These are phyloP conservation scores for Wickerhamiella nectarea DNA, from an alignment of 805 yeast species.

Conservation along the genomic window DNA sequence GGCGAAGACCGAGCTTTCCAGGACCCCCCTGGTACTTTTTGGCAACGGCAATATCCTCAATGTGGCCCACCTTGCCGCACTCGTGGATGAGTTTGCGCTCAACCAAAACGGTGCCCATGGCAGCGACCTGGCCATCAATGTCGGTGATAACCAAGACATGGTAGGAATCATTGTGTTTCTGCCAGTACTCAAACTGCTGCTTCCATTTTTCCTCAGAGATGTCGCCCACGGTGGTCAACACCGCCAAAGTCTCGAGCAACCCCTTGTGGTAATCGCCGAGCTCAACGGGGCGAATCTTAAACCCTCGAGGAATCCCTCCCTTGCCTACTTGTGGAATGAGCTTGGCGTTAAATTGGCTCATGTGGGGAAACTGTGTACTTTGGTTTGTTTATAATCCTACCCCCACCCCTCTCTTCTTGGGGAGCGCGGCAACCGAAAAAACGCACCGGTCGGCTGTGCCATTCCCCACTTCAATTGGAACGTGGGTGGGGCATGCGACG, in stretches of 20 bases:
- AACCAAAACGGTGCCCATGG: constrained; percentile 67
- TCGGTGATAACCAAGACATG: constrained; percentile 57
- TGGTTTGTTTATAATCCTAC: neutral
- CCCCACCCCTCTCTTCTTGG: too few relatives aligned
- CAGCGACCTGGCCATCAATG: constrained; percentile 44
- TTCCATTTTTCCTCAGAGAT: constrained; percentile 40
- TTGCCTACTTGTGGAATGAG: constrained; percentile 21
- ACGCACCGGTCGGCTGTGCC: too few relatives aligned
- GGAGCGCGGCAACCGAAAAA: too few relatives aligned
- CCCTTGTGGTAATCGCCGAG: constrained; percentile 47
- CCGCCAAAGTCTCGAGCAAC: constrained; percentile 47
- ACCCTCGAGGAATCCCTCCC: constrained; percentile 42
- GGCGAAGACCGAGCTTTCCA: constrained; percentile 53
- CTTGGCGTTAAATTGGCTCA: constrained; percentile 15
- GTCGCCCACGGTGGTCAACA: constrained; percentile 73
- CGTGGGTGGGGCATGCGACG: too few relatives aligned
- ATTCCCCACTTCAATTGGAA: too few relatives aligned
- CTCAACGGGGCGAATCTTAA: constrained; percentile 45
- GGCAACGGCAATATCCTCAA: constrained; percentile 84
- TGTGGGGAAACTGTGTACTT: neutral
- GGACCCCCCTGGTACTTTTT: constrained; percentile 53
- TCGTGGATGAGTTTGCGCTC: constrained; percentile 73
- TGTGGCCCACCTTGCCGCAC: constrained; percentile 80
- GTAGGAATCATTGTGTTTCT: constrained; percentile 37
- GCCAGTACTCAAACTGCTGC: constrained; percentile 47